Evolutionary conservation across 1,139 yeast genomes (phyloP), one percentile per base, ranked within the genome.

Genomic region (Candida sanyaensis): DNA sequence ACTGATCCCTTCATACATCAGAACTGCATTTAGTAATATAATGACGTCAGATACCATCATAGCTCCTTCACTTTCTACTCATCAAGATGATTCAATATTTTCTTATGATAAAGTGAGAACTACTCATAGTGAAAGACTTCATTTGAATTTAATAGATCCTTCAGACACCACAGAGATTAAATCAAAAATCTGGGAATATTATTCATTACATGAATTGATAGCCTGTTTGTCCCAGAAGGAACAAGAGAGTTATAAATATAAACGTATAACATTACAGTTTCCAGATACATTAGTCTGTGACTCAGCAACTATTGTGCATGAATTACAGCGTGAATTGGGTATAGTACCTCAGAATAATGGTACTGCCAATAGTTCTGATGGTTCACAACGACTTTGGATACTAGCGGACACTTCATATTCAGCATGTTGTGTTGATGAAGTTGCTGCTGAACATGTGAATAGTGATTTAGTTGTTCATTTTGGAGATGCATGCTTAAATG

Each of bases 381-480:
- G 23, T 17, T 11, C 37, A 4, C 71, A 67, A 55, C 69, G 75
- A 43, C 68, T 85, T 13, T 86, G 91, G 91, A 77, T 86, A 12
- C 69, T 93, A 37, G 99, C 98, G 0, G 99, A 95, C 61, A 92
- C 99, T 0, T 90, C 97, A 0, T 95, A 93, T 59, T 89, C 97
- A 24, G 78, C 97, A 0, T 93, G 99, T 65, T 93, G 99, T 69
- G 88, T 93, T 12, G 99, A 93, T 64, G 97, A 91, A 61, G 96
- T 93, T 23, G 98, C 99, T 0, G 96, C 97, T 0, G 92, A 88
- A 60, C 99, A 93, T 66, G 96, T 93, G 10, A 64, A 73, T 6
- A 93, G 96, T 23, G 96, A 92, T 54, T 69, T 88, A 9, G 90
- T 95, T 29, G 83, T 92, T 1, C 99, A 93, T 65, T 90, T 91